These are phyloP conservation scores for Cryphonectria nitschkei DNA, from an alignment of 2,329 filamentous ascomycete genomes.

Conservation along the genomic window DNA sequence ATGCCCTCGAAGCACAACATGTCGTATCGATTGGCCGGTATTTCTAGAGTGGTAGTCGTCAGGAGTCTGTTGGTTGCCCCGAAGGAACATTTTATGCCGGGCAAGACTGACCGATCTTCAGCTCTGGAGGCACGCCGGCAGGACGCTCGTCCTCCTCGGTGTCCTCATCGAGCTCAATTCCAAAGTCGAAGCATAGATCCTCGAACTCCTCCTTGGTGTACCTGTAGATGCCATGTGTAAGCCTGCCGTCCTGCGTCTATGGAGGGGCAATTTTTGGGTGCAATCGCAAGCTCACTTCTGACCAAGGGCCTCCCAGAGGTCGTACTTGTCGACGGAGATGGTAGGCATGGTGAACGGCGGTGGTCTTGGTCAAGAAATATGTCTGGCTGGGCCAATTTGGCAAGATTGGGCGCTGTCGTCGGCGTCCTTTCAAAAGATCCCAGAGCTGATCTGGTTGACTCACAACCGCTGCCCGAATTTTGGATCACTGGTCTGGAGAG, in stretches of 20 bases:
- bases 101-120: constrained; percentile 69
- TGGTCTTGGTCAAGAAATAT: constrained; percentile 12
- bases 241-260: constrained; percentile 22
- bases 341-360: constrained; percentile 76
- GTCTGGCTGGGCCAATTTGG: constrained; percentile 5
- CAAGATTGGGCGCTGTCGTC: constrained; percentile 3
- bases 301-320: constrained; percentile 90
- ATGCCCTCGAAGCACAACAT: constrained; percentile 98
- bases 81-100: background rate
- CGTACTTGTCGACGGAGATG: constrained; percentile 94
- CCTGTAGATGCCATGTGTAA: constrained; percentile 46
- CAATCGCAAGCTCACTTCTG: constrained; percentile 65
- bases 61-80: constrained; percentile 3
- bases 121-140: constrained; percentile 82
- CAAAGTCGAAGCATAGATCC: constrained; percentile 97
- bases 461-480: constrained; percentile 24
- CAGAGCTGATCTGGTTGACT: constrained; percentile 22
- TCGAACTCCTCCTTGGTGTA: constrained; percentile 96
- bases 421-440: constrained; percentile 13
- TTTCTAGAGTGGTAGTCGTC: constrained; percentile 22
- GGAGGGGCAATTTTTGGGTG: constrained; percentile 17
- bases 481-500: constrained; percentile 15
- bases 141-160: constrained; percentile 77
- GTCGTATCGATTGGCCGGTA: constrained; percentile 76
- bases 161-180: constrained; percentile 97